These are phyloP conservation scores for Agastache rugosa DNA, from an alignment of 257 asterid species.

Conservation along the genomic window DNA sequence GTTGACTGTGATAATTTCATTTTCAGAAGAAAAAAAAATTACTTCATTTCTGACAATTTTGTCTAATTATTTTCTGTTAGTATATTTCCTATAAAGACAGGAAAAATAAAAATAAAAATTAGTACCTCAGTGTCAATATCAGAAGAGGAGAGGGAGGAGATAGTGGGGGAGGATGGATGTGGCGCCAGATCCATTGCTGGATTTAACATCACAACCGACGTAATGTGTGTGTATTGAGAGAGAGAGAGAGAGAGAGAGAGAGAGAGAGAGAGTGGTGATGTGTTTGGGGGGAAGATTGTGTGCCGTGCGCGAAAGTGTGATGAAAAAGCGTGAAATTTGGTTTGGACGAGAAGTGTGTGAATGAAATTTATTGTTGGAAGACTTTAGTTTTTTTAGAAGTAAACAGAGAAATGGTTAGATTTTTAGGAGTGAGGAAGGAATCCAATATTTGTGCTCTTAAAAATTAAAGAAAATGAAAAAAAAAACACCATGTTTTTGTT, in stretches of 20 bases:
- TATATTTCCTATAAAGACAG: not conserved
- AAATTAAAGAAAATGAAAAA: not conserved
- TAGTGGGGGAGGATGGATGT: slow-evolving; percentile 74
- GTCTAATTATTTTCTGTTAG: not conserved
- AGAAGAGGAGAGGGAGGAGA: slow-evolving; percentile 85
- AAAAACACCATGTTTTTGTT: not conserved
- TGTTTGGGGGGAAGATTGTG: not conserved
- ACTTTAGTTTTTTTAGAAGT: not conserved
- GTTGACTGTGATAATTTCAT: slow-evolving; percentile 70
- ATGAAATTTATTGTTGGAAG: slow-evolving; percentile 3
- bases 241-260: not conserved
- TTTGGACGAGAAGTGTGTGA: slow-evolving; percentile 21
- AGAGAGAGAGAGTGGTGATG: too few species aligned
- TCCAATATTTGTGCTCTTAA: not conserved
- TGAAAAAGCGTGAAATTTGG: slow-evolving; percentile 10
- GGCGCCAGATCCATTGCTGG: slow-evolving; percentile 70
- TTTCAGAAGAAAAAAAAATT: not conserved
- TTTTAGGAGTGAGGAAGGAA: not conserved
- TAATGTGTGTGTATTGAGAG: not conserved
- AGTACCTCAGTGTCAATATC: slow-evolving; percentile 97
- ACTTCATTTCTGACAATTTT: not conserved
- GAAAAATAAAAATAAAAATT: not conserved
- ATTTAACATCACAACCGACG: slow-evolving; percentile 55
- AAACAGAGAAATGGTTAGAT: not conserved
- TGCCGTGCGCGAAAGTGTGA: not conserved